Evolutionary conservation across 2,329 filamentous ascomycete species (phyloP), one percentile per base, ranked within the genome.

Genomic region (Sarocladiaceae sp.): DNA sequence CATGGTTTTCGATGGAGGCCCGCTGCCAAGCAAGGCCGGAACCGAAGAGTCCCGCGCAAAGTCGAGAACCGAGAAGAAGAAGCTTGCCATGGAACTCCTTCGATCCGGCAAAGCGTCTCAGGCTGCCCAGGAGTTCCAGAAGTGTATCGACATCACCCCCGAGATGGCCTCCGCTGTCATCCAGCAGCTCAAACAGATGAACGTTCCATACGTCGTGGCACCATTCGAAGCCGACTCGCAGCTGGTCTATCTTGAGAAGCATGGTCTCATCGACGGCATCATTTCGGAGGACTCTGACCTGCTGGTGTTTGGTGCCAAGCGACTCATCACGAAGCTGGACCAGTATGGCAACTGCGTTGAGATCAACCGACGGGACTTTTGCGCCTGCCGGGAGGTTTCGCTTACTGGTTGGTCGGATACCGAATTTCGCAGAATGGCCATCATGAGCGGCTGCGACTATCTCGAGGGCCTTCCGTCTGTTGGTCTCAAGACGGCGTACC

Each of bases 211-310:
- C 59, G 74, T 98, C 45, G 94, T 98, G 15, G 93, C 93, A 1
- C 93, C 93, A 0, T 98, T 96, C 65, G 93, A 98, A 70, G 93
- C 93, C 37, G 93, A 98, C 63, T 84, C 91, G n/a, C 91, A 98
- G 63, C 75, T 98, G 55, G 90, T 89, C 20, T 98, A 97, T 59
- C 74, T 98, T 29, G 93, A 98, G 65, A 82, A 82, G 41, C 78
- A 88, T 47, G 91, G 91, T 1, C 70, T 90, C 42, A 85, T 96
- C 54, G 71, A 83, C 53, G 94, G 88, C 20, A 95, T 98, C 50
- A 69, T 98, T 27, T 96, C 93, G 0, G 93, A 98, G 60, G 93
- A 98, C 62, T 98, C 93, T 0, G 93, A 98, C 66, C 72, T 98
- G 46, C 70, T 98, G 26, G 93, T 98, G 0, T 98, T 98, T 55